Evolutionary conservation across 495 filamentous ascomycete genomes (phyloP), one percentile per base, ranked within the genome.

Genomic region (Daldinia loculata): DNA sequence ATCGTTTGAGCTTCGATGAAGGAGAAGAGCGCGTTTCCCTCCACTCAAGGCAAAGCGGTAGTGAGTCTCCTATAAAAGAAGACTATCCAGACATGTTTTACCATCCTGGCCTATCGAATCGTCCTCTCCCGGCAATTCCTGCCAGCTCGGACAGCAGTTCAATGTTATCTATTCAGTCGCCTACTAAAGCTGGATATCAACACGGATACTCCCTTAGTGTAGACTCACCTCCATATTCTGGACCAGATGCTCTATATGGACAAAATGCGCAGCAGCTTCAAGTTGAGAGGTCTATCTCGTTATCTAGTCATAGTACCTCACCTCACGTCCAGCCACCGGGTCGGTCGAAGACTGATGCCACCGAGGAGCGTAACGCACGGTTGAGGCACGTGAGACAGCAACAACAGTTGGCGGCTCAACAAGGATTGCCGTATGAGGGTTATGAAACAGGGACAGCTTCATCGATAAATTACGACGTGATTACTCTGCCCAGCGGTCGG

Each of bases 331-430:
- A 92, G 63, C 87, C 93, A 41, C 94, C 94, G 36, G 91, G 92
- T 41, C 89, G 95, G 66, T 97, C 95, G 5, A 93, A 97, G 82
- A 99, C 95, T 19, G 95, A 99, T 80, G 95, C 95, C 24, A 91
- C 95, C 55, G 85, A 89, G 64, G 83, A 84, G 51, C 77, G 80
- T 38, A 84, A 82, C 69, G 76, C 84, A 41, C 84, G 89, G 53
- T 86, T 85, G 75, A 87, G 87, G 75, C 88, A 91, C 64, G 82
- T 85, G 66, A 77, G 84, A 62, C 79, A 86, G 43, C 83, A 86
- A 53, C 85, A 88, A 60, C 84, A 85, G 34, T 77, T 80, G 41
- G 75, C 79, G 4, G 82, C 82, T 34, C 78, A 82, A 43, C 79
- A 83, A 64, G 78, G 83, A 63, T n/a, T 77, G 34, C 56, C 83